Percentiles rank a stretch among this genome's conserved stretches.
phyloP scores from a whole-genome alignment of 805 yeast species.

The Teunomyces tritomae region DNA sequence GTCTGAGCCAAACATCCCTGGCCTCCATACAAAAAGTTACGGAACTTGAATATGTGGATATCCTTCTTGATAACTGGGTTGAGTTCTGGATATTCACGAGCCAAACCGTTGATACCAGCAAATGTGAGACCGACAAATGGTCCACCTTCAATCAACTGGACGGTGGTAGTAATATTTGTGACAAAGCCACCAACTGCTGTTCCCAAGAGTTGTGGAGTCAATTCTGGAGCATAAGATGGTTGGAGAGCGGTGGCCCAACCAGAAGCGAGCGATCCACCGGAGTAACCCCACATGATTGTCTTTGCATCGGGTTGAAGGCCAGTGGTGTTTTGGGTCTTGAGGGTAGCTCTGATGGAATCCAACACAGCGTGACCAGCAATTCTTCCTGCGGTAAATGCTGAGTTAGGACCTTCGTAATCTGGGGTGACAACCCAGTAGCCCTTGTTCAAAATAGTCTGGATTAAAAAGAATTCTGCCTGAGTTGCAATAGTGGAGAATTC shows the following conservation, averaged over 20 bases:
- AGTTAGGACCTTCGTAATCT: conserved; percentile 20
- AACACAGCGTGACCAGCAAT: conserved; percentile 19
- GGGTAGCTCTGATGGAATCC: conserved; percentile 17
- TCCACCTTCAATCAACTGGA: conserved; percentile 21
- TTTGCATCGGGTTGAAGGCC: conserved; percentile 15
- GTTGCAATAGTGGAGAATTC: conserved; percentile 8
- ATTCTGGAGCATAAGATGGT: conserved; percentile 23
- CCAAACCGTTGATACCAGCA: conserved; percentile 28
- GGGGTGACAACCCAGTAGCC: conserved; percentile 20
- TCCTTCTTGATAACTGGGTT: conserved; percentile 1
- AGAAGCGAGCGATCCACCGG: conserved; percentile 24
- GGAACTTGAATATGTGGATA: background rate
- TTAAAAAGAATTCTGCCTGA: conserved; percentile 14
- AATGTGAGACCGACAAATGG: conserved; percentile 28
- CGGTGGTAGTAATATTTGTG: conserved; percentile 27
- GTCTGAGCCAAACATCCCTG: background rate
- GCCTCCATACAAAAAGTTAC: background rate
- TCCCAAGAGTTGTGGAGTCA: conserved; percentile 18
- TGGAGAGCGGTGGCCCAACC: conserved; percentile 24
- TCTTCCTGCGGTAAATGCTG: conserved; percentile 18
- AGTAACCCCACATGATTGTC: conserved; percentile 21
- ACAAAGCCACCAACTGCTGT: conserved; percentile 37
- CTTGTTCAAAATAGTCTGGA: conserved; percentile 13
- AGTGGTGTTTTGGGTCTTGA: conserved; percentile 11
- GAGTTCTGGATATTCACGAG: conserved; percentile 28